Base-by-base conservation (phyloP, 2,329 filamentous ascomycete genomes). In the Rhynchosporium secalis region DNA sequence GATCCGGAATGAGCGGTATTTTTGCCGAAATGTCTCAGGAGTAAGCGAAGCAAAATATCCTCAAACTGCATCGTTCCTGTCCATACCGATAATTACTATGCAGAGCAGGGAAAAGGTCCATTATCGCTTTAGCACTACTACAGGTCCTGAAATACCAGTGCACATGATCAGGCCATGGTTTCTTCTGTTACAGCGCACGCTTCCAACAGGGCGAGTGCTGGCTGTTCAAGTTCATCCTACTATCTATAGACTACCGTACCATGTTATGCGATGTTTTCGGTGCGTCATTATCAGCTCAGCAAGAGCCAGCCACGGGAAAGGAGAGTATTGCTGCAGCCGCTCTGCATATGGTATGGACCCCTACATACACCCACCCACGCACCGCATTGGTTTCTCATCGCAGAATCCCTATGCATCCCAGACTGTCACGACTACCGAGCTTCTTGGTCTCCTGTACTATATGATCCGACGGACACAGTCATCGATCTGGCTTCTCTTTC, bases 261-360 rank as follows among this genome's bases (percentile, higher is more conserved):
- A 61, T 48, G 56, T 62, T 56, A 49, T 62, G 58, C 60, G 60
- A 59, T 60, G 48, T 26, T 48, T 48, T 41, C 13, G 48, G 40
- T 59, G 41, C 60, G 60, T 62, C 56, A 62, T 62, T 49, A 29
- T 62, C 60, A 62, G 58, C 36, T 43, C 48, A 62, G 36, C 40
- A 38, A 28, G 20, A 20, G 20, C 20, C 20, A 20, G 20, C 1
- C 20, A 20, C 20, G 20, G 20, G 20, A 20, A 20, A 20, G 20
- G 40, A 33, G 45, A 40, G 55, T 12, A 33, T 38, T 54, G 36
- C 43, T 51, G 40, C 46, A 28, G 9, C 10, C 55, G 33, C 33
- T 2, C 41, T 51, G 36, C 43, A 61, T 43, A 26, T 20, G n/a
- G 20, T 43, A 26, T 20, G n/a, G 20, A 58, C 46, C 40, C 49